Percentiles rank a stretch among this genome's conserved stretches.
Evolutionary conservation across 768 basidiomycete species (phyloP).

Genomic region (Mycena floridula): DNA sequence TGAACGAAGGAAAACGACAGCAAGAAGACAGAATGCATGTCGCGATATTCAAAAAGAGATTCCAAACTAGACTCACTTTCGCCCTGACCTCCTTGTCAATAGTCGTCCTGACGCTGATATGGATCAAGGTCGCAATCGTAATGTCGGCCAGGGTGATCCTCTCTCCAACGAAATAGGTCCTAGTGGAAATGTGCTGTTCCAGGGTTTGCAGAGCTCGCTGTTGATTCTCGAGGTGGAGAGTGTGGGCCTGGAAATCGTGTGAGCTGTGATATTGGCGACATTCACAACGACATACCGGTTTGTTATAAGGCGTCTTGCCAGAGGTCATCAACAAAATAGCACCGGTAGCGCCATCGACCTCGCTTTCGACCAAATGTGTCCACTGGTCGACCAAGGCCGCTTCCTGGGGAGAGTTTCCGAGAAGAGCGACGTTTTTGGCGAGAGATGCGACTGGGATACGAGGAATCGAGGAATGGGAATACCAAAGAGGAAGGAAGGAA

Average conservation of each 20-base stretch:
- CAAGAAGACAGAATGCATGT: no score
- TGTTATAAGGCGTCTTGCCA: conserved; percentile 69
- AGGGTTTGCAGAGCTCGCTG: conserved; percentile 57
- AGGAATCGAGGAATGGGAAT: conserved; percentile 5
- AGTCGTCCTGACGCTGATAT: conserved; percentile 44
- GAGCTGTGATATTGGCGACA: conserved; percentile 1
- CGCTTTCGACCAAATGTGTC: conserved; percentile 66
- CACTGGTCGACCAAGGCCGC: conserved; percentile 82
- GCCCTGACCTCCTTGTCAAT: conserved; percentile 64
- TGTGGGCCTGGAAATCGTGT: conserved; percentile 50
- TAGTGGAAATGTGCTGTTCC: conserved; percentile 64
- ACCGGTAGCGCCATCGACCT: conserved; percentile 38
- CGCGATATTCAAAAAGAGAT: no score
- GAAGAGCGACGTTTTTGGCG: conserved; percentile 72
- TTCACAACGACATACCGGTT: conserved; percentile 49
- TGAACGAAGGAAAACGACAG: no score
- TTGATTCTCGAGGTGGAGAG: conserved; percentile 43
- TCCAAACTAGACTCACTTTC: no score
- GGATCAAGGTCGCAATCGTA: conserved; percentile 53
- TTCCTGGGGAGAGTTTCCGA: conserved; percentile 61
- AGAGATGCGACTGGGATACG: conserved; percentile 58
- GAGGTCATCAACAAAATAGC: conserved; percentile 36
- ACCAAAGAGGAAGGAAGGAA: conserved; percentile 24
- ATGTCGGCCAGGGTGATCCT: conserved; percentile 94
- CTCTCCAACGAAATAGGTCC: conserved; percentile 90